Conservation (phyloP, 2,329 filamentous ascomycete species). For the Juglanconis oblonga region DNA sequence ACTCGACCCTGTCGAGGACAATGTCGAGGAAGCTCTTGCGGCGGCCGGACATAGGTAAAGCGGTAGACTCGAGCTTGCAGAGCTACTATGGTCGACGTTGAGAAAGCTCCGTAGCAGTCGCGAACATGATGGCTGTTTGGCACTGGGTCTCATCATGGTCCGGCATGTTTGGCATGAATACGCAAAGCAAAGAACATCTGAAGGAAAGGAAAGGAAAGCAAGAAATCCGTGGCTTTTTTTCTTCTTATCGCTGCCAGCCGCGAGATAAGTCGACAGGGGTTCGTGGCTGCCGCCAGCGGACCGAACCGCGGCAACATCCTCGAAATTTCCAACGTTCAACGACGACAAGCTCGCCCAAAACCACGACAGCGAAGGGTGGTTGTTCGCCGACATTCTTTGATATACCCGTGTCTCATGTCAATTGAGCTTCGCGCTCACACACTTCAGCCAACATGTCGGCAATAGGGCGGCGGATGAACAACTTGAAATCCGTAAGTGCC, state of each 20-base stretch:
- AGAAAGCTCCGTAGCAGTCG: conserved; percentile 15
- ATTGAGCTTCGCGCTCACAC: conserved; percentile 12
- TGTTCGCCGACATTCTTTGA: not conserved
- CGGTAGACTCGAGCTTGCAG: conserved; percentile 8
- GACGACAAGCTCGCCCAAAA: not conserved
- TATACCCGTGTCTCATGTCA: not conserved
- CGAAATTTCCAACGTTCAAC: conserved; percentile 1
- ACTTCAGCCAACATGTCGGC: conserved; percentile 31
- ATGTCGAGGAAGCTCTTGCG: conserved; percentile 4
- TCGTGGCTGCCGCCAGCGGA: not conserved
- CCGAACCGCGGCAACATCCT: conserved; percentile 1
- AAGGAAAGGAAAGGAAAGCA: not conserved
- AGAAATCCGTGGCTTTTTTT: not conserved
- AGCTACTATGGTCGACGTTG: conserved; percentile 8
- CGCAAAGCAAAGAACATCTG: not conserved
- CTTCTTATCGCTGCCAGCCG: conserved; percentile 11
- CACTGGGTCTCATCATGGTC: conserved; percentile 10
- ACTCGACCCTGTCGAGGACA: not conserved
- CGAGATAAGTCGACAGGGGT: conserved; percentile 8
- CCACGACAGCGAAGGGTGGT: not conserved
- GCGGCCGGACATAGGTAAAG: conserved; percentile 17
- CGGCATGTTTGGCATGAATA: not conserved
- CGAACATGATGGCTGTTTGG: conserved; percentile 16
- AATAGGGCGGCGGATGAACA: conserved; percentile 68
- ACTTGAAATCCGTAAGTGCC: conserved; percentile 65